phyloP scores from a whole-genome alignment of 2,329 filamentous ascomycete species.

The Geosmithia morbida region DNA sequence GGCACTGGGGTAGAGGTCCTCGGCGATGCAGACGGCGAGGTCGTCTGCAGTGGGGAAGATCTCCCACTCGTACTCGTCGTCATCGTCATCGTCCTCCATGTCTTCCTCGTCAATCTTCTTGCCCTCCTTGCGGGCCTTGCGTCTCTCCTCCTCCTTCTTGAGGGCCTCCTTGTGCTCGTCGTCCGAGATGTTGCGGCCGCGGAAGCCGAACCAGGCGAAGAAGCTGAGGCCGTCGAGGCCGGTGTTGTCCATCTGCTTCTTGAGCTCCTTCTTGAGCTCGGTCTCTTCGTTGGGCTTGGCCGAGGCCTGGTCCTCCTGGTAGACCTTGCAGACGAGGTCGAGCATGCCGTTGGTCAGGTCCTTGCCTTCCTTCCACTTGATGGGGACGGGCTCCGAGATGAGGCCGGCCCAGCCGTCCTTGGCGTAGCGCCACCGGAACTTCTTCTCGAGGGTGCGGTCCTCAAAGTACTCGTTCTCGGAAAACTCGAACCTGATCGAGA shows the following conservation, averaged over 20 bases:
- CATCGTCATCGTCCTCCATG: slow-evolving; percentile 44
- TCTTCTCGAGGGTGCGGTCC: slow-evolving; percentile 71
- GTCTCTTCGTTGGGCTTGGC: slow-evolving; percentile 26
- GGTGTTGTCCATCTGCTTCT: slow-evolving; percentile 41
- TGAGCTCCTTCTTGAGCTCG: slow-evolving; percentile 32
- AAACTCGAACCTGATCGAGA: slow-evolving; percentile 69
- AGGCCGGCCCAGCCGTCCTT: slow-evolving; percentile 59
- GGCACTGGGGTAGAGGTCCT: slow-evolving; percentile 80
- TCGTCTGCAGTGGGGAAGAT: slow-evolving; percentile 83
- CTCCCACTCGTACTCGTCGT: slow-evolving; percentile 57
- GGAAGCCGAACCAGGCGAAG: slow-evolving; percentile 82
- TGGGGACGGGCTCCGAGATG: slow-evolving; percentile 77
- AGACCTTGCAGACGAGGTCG: slow-evolving; percentile 56
- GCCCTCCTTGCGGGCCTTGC: slow-evolving; percentile 30
- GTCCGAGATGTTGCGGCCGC: slow-evolving; percentile 51
- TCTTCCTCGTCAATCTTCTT: slow-evolving; percentile 28
- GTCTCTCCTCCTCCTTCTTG: slow-evolving; percentile 45
- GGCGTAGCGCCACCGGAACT: slow-evolving; percentile 69
- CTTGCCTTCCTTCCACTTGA: slow-evolving; percentile 69
- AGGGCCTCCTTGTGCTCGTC: slow-evolving; percentile 54
- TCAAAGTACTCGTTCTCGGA: slow-evolving; percentile 69
- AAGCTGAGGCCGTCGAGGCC: slow-evolving; percentile 59
- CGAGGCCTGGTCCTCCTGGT: slow-evolving; percentile 40
- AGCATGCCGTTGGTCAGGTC: slow-evolving; percentile 75
- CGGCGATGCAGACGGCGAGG: slow-evolving; percentile 63